phyloP scores from a whole-genome alignment of 139 green algal species.

The Haematococcus sp. region DNA sequence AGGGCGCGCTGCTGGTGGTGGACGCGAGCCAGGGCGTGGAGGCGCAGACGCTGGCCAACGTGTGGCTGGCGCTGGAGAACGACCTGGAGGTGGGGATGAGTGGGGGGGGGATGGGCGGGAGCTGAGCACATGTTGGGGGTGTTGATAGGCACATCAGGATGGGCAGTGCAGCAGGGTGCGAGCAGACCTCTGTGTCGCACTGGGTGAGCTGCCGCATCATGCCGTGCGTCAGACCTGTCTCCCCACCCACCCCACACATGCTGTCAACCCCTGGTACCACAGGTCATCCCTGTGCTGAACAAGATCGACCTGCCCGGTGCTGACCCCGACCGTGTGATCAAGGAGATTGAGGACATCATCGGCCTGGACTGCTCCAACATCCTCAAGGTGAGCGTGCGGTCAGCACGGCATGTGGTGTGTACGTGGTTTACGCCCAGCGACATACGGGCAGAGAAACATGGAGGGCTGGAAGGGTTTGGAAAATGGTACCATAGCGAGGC shows the following conservation, averaged over 20 bases:
- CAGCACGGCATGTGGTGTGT: slow-evolving; percentile 56
- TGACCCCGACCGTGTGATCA: slow-evolving; percentile 85
- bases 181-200: too few species aligned
- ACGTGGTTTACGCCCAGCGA: background rate
- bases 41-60: slow-evolving; percentile 80
- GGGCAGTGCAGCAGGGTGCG: too few species aligned
- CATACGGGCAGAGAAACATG: background rate
- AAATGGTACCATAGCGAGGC: background rate
- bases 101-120: too few species aligned
- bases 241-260: too few species aligned
- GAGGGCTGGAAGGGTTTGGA: slow-evolving; percentile 56
- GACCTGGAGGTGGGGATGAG: slow-evolving; percentile 72
- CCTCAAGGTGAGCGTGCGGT: slow-evolving; percentile 34
- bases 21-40: slow-evolving; percentile 70
- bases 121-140: too few species aligned
- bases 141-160: too few species aligned
- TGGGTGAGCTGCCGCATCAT: too few species aligned
- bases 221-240: too few species aligned
- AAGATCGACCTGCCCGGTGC: slow-evolving; percentile 98
- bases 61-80: slow-evolving; percentile 96
- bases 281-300: slow-evolving; percentile 93
- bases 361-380: slow-evolving; percentile 86
- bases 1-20: slow-evolving; percentile 89
- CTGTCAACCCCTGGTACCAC: too few species aligned
- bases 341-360: slow-evolving; percentile 96